Base-by-base conservation (phyloP, 2,329 filamentous ascomycete species). In the Ascochyta pisi region DNA sequence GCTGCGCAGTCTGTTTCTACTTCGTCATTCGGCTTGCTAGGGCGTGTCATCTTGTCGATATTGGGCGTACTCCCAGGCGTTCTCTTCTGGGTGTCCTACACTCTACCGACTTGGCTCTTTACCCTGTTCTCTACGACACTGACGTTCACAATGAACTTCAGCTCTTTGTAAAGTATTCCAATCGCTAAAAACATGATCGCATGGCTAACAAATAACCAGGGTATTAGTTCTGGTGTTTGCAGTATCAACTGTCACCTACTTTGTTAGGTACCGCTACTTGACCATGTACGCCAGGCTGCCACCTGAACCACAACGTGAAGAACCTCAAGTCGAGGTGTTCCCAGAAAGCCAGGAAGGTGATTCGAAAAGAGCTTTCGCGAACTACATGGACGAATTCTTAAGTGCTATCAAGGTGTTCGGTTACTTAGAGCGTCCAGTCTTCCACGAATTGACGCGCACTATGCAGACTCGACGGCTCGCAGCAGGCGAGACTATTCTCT, bases 341-440 rank as follows among this genome's bases (percentile, higher is more conserved):
- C 93, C 95, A 4, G 94, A 98, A 69, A 89, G 90, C 3, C 91
- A 96, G 68, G 94, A 96, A 64, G 90, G 90, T 45, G 92, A 93
- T 60, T 88, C 87, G 27, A 99, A 99, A 76, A 88, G 92, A 0
- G 95, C 94, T 0, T 81, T 99, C 40, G 88, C 92, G n/a, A 99
- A 93, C 73, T 99, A 99, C 67, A 83, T 99, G 24, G 95, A 99
- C 76, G 96, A 99, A 75, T 99, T 99, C 67, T 81, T 99, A 22
- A 98, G 93, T 73, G 95, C 96, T 27, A 99, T 99, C 80, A 99
- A 98, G 77, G 95, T 99, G 54, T 99, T 99, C 77, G 95, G 95
- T 8, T 99, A 98, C 71, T 81, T 99, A 39, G 95, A 99, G 74
- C 87, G 95, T 24, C 92, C 95, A 0, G 95, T 99, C 38, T 99